Evolutionary conservation across 495 filamentous ascomycete species (phyloP).

Genomic region (Aspergillus cavernicola): DNA sequence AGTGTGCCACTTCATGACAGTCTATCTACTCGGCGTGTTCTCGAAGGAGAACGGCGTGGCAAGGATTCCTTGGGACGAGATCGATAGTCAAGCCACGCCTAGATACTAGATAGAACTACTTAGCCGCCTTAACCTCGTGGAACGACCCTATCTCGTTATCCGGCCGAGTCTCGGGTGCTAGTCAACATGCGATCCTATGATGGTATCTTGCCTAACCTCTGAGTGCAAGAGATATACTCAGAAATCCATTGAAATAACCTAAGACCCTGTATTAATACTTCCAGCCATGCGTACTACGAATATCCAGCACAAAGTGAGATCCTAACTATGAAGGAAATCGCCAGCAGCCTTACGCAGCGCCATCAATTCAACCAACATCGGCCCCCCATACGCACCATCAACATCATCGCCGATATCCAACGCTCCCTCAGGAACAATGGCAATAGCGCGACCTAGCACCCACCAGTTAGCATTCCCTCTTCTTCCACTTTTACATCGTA

Average conservation of each 20-base stretch:
- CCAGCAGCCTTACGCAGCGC: conserved; percentile 3
- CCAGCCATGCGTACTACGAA: too few species aligned
- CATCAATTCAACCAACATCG: neutral
- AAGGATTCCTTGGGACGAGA: neutral
- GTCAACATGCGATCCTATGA: too few species aligned
- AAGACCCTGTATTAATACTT: too few species aligned
- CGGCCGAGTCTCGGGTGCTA: too few species aligned
- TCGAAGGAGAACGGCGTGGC: neutral
- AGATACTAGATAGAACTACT: neutral
- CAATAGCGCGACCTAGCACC: neutral
- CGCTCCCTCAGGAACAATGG: neutral
- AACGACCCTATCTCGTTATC: too few species aligned
- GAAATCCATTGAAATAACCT: too few species aligned
- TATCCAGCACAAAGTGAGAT: too few species aligned
- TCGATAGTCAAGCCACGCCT: neutral
- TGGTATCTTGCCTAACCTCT: too few species aligned
- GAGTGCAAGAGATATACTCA: too few species aligned
- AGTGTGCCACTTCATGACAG: too few species aligned
- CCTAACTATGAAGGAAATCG: neutral
- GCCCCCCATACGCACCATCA: neutral
- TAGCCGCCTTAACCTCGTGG: too few species aligned
- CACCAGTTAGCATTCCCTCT: neutral
- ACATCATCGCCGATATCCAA: conserved; percentile 3
- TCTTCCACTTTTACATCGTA: too few species aligned
- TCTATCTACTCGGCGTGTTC: neutral